phyloP scores from a whole-genome alignment of 2,329 filamentous ascomycete genomes.

The Anisogramma anomala region DNA sequence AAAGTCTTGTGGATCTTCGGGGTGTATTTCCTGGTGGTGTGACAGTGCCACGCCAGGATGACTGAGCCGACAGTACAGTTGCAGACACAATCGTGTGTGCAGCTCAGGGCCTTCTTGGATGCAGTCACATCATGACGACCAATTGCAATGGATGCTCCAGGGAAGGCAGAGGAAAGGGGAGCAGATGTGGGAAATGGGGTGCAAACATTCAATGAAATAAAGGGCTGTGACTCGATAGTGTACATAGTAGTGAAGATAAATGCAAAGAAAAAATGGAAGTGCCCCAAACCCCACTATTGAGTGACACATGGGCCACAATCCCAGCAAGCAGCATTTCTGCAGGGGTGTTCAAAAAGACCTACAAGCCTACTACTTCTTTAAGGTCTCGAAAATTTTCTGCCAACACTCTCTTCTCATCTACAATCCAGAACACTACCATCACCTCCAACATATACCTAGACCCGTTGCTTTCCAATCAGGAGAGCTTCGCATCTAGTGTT shows the following conservation, averaged over 20 bases:
- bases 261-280: not conserved
- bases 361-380: not conserved
- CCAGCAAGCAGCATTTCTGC: slow-evolving; percentile 3
- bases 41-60: too few relatives aligned
- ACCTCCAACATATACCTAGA: slow-evolving; percentile 13
- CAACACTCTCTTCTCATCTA: too few relatives aligned
- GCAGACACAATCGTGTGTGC: too few relatives aligned
- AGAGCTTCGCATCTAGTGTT: slow-evolving; percentile 39
- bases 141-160: too few relatives aligned
- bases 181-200: not conserved
- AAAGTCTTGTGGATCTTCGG: not conserved
- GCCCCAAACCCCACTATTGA: slow-evolving; percentile 5
- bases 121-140: too few relatives aligned
- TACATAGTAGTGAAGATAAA: not conserved
- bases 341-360: slow-evolving; percentile 2
- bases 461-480: slow-evolving; percentile 29
- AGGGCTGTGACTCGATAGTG: too few relatives aligned
- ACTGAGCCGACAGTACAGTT: too few relatives aligned
- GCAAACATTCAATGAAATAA: too few relatives aligned
- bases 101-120: too few relatives aligned
- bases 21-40: not conserved
- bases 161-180: not conserved
- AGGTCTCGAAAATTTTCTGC: slow-evolving; percentile 7
- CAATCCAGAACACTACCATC: slow-evolving; percentile 9
- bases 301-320: slow-evolving; percentile 4